A percentile compares a stretch with the other conserved stretches of the same genome.
phyloP scores from a whole-genome alignment of 176 grass and related monocot species.

The Hyparrhenia diplandra region DNA sequence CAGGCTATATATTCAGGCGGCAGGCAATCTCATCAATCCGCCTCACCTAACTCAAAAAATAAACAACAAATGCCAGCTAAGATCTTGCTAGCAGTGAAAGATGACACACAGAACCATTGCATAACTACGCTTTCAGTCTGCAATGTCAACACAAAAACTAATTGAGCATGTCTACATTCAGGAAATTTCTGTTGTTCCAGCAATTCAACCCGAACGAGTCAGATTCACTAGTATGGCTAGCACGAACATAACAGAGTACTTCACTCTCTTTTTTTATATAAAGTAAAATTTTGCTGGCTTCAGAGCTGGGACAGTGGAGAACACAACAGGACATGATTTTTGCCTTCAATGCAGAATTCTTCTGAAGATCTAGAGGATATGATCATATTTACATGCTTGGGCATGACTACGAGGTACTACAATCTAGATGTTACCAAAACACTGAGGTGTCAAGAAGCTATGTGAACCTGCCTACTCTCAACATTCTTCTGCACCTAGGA shows the following conservation, averaged over 20 bases:
- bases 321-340: background rate
- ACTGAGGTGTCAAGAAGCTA: background rate
- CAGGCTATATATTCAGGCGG: background rate
- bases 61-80: background rate
- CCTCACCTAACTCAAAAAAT: conserved; percentile 11
- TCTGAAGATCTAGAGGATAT: background rate
- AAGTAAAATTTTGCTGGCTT: background rate
- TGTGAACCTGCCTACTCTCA: background rate
- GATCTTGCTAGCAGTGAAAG: conserved; percentile 1
- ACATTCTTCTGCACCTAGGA: conserved; percentile 30
- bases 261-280: background rate
- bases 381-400: conserved; percentile 18
- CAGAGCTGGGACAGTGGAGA: background rate
- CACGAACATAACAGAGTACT: background rate
- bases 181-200: background rate
- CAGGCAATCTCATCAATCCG: background rate
- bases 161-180: background rate
- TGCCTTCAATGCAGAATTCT: background rate
- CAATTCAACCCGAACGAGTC: background rate
- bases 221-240: background rate
- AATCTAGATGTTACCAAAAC: background rate
- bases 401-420: background rate
- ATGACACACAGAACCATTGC: background rate
- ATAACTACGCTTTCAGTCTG: background rate
- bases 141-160: background rate